Conservation (phyloP, 768 basidiomycete genomes). For the Psilocybe tampanensis region DNA sequence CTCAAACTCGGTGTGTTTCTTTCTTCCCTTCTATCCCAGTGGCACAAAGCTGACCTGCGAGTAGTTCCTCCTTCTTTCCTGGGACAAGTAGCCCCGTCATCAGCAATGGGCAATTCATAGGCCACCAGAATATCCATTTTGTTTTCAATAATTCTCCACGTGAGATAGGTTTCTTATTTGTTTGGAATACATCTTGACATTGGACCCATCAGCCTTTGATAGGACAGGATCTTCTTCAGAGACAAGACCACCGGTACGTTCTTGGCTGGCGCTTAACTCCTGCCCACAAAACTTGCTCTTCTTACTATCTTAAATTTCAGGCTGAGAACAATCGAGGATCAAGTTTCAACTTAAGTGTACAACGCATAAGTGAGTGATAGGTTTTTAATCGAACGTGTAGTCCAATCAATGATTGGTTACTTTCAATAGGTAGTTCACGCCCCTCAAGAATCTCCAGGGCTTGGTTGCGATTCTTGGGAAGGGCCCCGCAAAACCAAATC, state of each 20-base stretch:
- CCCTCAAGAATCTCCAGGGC: neutral
- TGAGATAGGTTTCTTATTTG: neutral
- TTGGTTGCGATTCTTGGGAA: neutral
- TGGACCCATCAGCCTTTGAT: neutral
- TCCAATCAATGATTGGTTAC: too few species aligned
- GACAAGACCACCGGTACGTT: neutral
- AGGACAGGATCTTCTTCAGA: neutral
- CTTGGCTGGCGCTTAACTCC: neutral
- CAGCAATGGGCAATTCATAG: neutral
- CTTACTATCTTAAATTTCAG: too few species aligned
- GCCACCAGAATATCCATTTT: neutral
- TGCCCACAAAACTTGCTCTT: too few species aligned
- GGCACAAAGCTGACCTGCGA: neutral
- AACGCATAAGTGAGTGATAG: neutral
- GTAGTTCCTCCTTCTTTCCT: neutral
- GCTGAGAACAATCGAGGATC: neutral
- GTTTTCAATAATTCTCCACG: neutral
- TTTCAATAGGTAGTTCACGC: neutral
- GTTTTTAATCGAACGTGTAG: neutral
- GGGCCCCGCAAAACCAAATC: neutral
- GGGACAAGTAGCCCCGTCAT: neutral
- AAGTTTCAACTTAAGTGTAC: neutral
- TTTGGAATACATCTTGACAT: neutral
- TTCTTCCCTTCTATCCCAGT: neutral
- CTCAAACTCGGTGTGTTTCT: neutral